These are phyloP conservation scores for Pelargonium citronellum DNA, from an alignment of 441 rosid species.

Conservation along the genomic window DNA sequence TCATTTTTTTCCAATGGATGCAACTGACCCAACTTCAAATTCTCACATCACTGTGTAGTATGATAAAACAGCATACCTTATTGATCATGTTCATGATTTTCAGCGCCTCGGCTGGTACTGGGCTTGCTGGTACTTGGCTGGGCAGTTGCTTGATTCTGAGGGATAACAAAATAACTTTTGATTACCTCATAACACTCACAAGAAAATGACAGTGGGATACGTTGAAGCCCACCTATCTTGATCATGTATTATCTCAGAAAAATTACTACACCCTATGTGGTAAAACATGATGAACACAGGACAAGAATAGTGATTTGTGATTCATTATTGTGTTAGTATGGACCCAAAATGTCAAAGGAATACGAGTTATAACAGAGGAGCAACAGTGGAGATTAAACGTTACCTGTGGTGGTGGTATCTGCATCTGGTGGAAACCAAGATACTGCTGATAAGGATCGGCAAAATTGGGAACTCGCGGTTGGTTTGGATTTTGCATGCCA, in stretches of 20 bases:
- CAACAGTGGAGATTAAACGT: neutral
- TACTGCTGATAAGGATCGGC: conserved; percentile 66
- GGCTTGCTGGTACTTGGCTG: conserved; percentile 50
- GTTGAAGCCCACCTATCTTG: neutral
- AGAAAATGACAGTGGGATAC: neutral
- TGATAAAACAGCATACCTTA: conserved; percentile 34
- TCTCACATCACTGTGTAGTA: neutral
- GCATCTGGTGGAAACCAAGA: conserved; percentile 49
- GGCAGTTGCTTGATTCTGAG: conserved; percentile 46
- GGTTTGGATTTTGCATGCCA: conserved; percentile 41
- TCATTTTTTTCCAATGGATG: no score
- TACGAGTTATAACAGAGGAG: no score
- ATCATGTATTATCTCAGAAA: neutral
- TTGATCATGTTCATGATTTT: conserved; percentile 36
- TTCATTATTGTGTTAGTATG: neutral
- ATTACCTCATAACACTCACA: neutral
- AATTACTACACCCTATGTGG: no score
- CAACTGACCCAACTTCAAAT: no score
- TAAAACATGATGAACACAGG: neutral
- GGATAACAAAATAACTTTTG: neutral
- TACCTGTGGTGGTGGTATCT: conserved; percentile 53
- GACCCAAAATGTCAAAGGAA: neutral
- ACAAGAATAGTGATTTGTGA: conserved; percentile 1
- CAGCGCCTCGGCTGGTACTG: conserved; percentile 40
- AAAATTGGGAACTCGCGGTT: conserved; percentile 36